A percentile compares a stretch with the other conserved stretches of the same genome.
These are phyloP conservation scores for Grigorovia transvaalensis DNA, from an alignment of 805 yeast genomes.

Conservation along the genomic window DNA sequence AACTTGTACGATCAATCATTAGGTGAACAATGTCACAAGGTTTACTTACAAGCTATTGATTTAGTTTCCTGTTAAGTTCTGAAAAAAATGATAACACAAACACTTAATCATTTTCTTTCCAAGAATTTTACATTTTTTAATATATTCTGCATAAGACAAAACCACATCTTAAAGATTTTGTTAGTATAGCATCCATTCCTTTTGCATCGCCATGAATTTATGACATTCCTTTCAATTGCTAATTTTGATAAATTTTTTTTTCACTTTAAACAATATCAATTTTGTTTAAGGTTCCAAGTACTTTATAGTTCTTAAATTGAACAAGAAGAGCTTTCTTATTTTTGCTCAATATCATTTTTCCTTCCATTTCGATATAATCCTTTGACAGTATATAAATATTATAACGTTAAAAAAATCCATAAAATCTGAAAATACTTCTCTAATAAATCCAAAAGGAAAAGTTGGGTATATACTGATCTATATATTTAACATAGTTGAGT, in stretches of 20 bases:
- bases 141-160: slow-evolving; percentile 3
- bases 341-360: no score
- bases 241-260: not conserved
- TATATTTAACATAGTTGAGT: not conserved
- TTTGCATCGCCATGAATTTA: slow-evolving; percentile 1
- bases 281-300: not conserved
- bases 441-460: no score
- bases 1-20: slow-evolving; percentile 60
- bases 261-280: not conserved
- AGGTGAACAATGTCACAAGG: slow-evolving; percentile 54
- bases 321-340: not conserved
- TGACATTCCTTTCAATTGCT: not conserved
- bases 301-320: not conserved
- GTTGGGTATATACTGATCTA: not conserved
- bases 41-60: slow-evolving; percentile 49
- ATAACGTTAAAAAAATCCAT: no score
- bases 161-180: not conserved
- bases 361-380: no score
- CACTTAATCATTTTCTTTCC: not conserved
- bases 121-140: not conserved
- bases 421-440: not conserved
- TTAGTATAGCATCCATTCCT: slow-evolving; percentile 6
- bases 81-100: not conserved
- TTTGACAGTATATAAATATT: no score
- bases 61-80: slow-evolving; percentile 40